A percentile compares a stretch with the other conserved stretches of the same genome.
phyloP scores from a whole-genome alignment of 2,329 filamentous ascomycete species.

The Aspergillus tamarii region DNA sequence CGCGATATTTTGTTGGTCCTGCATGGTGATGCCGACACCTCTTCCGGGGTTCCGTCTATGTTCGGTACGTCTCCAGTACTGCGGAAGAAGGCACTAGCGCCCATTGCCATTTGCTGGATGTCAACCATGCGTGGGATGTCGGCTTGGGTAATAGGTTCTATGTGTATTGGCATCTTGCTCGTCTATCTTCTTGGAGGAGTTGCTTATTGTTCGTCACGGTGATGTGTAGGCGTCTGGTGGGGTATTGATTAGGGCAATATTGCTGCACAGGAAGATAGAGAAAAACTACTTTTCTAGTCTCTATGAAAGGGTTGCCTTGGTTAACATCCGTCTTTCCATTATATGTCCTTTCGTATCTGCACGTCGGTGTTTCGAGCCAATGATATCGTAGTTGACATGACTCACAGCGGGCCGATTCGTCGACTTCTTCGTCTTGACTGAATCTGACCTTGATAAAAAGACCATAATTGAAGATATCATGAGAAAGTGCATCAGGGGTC shows the following conservation, averaged over 20 bases:
- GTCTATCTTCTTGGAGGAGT: neutral
- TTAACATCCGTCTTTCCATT: neutral
- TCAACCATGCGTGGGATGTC: neutral
- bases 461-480: too few relatives aligned
- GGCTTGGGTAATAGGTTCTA: conserved; percentile 1
- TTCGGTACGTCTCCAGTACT: conserved; percentile 5
- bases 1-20: neutral
- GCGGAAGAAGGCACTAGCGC: neutral
- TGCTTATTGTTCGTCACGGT: neutral
- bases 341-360: neutral
- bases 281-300: neutral
- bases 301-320: neutral
- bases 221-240: neutral
- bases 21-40: neutral
- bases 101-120: conserved; percentile 2
- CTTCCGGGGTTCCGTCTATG: neutral
- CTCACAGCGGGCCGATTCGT: neutral
- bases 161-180: neutral
- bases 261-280: neutral
- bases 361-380: neutral
- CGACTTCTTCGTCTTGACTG: neutral
- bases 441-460: neutral
- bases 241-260: neutral
- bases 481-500: too few relatives aligned
- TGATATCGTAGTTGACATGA: neutral